phyloP scores from a whole-genome alignment of 1,139 yeast species.

The Suhomyces bokatorum region DNA sequence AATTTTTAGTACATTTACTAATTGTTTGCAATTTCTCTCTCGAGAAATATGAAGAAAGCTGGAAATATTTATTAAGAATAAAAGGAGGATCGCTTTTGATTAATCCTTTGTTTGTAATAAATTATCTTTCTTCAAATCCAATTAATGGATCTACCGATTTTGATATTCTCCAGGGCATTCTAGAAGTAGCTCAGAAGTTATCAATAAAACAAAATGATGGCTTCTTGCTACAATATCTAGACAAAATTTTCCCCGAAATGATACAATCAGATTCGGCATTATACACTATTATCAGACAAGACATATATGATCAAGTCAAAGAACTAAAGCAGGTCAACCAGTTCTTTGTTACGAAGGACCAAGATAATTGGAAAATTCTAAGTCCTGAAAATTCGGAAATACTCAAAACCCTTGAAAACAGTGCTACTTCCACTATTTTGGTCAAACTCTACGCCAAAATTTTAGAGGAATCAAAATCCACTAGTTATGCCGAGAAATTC shows the following conservation, averaged over 20 bases:
- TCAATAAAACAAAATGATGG: conserved; percentile 5
- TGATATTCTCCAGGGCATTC: conserved; percentile 12
- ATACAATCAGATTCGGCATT: neutral
- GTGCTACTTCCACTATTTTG: conserved; percentile 2
- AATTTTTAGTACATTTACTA: conserved; percentile 15
- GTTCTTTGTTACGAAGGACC: conserved; percentile 12
- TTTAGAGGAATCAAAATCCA: neutral
- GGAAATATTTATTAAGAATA: conserved; percentile 15
- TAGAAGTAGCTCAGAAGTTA: neutral
- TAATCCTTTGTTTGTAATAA: conserved; percentile 19
- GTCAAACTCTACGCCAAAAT: conserved; percentile 1
- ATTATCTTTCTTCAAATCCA: conserved; percentile 4
- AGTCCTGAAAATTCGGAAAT: conserved; percentile 8
- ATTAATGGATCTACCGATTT: neutral
- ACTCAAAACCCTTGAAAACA: conserved; percentile 2
- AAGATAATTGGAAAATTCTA: conserved; percentile 12
- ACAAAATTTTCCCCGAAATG: conserved; percentile 12
- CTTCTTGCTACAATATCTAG: conserved; percentile 12
- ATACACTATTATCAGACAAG: conserved; percentile 7
- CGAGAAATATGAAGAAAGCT: conserved; percentile 10
- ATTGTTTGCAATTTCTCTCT: conserved; percentile 12
- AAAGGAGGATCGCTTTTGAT: conserved; percentile 17
- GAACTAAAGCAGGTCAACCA: neutral
- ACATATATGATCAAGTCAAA: conserved; percentile 8
- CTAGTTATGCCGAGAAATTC: conserved; percentile 9